Percentiles rank a stretch among this genome's conserved stretches.
These are phyloP conservation scores for Ceriops tagal DNA, from an alignment of 345 rosid species.

Conservation along the genomic window DNA sequence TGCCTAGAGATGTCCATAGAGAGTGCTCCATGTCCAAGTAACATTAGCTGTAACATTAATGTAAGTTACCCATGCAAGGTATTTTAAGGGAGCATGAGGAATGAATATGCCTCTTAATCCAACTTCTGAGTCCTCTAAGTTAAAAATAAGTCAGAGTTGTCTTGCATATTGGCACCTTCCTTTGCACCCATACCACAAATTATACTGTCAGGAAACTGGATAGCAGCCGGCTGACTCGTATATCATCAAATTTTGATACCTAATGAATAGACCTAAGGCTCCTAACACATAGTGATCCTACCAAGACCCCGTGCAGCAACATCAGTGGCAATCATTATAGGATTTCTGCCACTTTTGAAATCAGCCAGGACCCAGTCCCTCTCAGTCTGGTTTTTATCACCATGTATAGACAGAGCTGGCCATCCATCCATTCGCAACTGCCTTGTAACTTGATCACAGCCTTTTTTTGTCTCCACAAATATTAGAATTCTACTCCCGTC, in stretches of 20 bases:
- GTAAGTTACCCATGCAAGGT: slow-evolving; percentile 12
- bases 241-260: slow-evolving; percentile 43
- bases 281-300: slow-evolving; percentile 79
- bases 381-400: slow-evolving; percentile 92
- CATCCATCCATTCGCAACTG: slow-evolving; percentile 99
- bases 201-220: slow-evolving; percentile 66
- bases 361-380: slow-evolving; percentile 96
- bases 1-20: slow-evolving; percentile 12
- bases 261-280: slow-evolving; percentile 40
- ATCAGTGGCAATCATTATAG: slow-evolving; percentile 96
- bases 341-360: slow-evolving; percentile 89
- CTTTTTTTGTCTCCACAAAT: slow-evolving; percentile 88
- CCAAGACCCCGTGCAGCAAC: slow-evolving; percentile 99
- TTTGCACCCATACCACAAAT: slow-evolving; percentile 58
- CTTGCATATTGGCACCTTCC: slow-evolving; percentile 23
- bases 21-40: slow-evolving; percentile 39
- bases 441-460: slow-evolving; percentile 93
- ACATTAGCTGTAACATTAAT: slow-evolving; percentile 35
- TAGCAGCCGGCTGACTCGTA: slow-evolving; percentile 90
- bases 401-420: slow-evolving; percentile 97
- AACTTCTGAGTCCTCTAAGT: slow-evolving; percentile 21
- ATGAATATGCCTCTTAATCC: slow-evolving; percentile 35
- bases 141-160: slow-evolving; percentile 14
- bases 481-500: slow-evolving; percentile 83
- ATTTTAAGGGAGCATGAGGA: slow-evolving; percentile 27